These are phyloP conservation scores for Phytopythium mirpurense DNA, from an alignment of 352 stramenopile species.

Conservation along the genomic window DNA sequence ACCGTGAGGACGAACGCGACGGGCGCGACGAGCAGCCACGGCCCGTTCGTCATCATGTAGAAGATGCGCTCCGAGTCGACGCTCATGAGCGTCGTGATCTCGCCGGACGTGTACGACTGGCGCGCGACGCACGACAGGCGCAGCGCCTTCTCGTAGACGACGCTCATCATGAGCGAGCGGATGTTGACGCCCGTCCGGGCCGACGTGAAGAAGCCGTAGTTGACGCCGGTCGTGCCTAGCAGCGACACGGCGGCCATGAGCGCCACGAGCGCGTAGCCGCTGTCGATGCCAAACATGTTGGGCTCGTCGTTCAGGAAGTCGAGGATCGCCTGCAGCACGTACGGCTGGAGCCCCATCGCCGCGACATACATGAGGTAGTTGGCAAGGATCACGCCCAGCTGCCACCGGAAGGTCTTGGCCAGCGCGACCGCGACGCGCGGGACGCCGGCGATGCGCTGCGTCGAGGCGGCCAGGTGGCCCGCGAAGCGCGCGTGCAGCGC, in stretches of 20 bases:
- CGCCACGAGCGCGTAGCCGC: conserved; percentile 17
- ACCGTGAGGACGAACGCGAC: conserved; percentile 21
- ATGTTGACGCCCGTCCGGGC: conserved; percentile 31
- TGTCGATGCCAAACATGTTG: conserved; percentile 22
- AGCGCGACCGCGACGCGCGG: conserved; percentile 12
- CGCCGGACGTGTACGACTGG: conserved; percentile 27
- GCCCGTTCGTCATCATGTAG: conserved; percentile 20
- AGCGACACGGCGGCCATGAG: conserved; percentile 19
- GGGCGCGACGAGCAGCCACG: conserved; percentile 20
- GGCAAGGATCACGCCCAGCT: conserved; percentile 16
- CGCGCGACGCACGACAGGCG: conserved; percentile 42
- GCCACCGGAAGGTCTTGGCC: conserved; percentile 17
- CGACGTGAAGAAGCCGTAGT: conserved; percentile 33
- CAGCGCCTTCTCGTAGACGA: conserved; percentile 50
- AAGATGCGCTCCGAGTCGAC: conserved; percentile 42
- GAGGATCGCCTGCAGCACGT: conserved; percentile 21
- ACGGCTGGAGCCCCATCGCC: conserved; percentile 23
- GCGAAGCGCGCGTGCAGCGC: conserved; percentile 13
- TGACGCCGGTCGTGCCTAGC: conserved; percentile 20
- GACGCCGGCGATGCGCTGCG: conserved; percentile 4
- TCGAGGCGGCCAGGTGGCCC: not conserved
- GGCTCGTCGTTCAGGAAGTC: conserved; percentile 18
- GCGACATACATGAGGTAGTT: conserved; percentile 26
- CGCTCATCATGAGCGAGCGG: conserved; percentile 31
- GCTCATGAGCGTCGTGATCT: conserved; percentile 38